These are phyloP conservation scores for Articulospora tetracladia DNA, from an alignment of 495 filamentous ascomycete genomes.

Conservation along the genomic window DNA sequence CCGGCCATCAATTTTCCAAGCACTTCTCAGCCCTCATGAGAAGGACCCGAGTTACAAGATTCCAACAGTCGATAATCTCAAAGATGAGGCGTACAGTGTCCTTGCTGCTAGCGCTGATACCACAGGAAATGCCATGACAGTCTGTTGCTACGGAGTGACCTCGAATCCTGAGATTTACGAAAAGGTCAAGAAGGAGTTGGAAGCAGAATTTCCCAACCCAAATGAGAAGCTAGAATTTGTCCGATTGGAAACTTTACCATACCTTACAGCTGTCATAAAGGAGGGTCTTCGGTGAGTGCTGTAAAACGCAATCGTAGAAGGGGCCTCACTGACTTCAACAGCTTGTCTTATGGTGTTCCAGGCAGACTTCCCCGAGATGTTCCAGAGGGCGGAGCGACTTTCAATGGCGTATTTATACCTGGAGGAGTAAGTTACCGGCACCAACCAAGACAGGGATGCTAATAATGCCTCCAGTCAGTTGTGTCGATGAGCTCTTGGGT, in stretches of 20 bases:
- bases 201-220: slow-evolving; percentile 30
- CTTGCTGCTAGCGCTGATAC: slow-evolving; percentile 36
- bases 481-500: slow-evolving; percentile 44
- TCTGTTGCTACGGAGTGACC: slow-evolving; percentile 35
- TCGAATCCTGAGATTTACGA: slow-evolving; percentile 28
- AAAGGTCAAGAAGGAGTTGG: slow-evolving; percentile 30
- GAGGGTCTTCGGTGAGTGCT: slow-evolving; percentile 42
- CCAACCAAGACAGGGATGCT: too few relatives aligned
- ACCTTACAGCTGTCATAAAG: slow-evolving; percentile 39
- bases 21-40: background rate
- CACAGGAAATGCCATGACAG: slow-evolving; percentile 34
- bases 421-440: slow-evolving; percentile 29
- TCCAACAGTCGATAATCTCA: slow-evolving; percentile 21
- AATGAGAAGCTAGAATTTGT: slow-evolving; percentile 12
- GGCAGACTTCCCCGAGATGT: slow-evolving; percentile 29
- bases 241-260: slow-evolving; percentile 40
- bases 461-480: slow-evolving; percentile 11
- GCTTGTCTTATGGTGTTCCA: slow-evolving; percentile 31
- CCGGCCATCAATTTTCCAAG: background rate
- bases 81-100: slow-evolving; percentile 32
- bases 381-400: background rate
- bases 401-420: slow-evolving; percentile 27
- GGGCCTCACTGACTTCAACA: slow-evolving; percentile 9
- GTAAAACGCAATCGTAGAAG: slow-evolving; percentile 25
- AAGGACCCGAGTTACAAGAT: background rate